Percentiles rank a stretch among this genome's conserved stretches.
Conservation (phyloP, 306 rosid genomes). For the Comarum palustre region DNA sequence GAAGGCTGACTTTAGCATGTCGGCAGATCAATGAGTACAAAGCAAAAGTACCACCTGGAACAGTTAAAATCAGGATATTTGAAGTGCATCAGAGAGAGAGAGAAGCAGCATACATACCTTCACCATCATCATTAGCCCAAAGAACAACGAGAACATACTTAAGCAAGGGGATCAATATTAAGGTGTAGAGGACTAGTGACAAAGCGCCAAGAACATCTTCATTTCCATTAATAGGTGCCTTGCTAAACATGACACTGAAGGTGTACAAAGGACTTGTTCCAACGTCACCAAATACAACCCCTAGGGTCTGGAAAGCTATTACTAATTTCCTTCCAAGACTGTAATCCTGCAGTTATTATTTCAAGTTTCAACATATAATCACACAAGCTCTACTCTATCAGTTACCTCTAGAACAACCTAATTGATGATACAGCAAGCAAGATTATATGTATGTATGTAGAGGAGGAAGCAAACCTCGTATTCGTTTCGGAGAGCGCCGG, state of each 20-base stretch:
- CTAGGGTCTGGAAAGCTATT: slow-evolving; percentile 89
- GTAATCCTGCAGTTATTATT: slow-evolving; percentile 56
- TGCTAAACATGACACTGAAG: slow-evolving; percentile 88
- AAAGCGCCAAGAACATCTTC: slow-evolving; percentile 94
- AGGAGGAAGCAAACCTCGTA: slow-evolving; percentile 46
- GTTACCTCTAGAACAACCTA: too few relatives aligned
- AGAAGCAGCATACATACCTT: slow-evolving; percentile 55
- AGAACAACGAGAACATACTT: slow-evolving; percentile 93
- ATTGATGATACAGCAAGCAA: too few relatives aligned
- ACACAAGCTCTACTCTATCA: too few relatives aligned
- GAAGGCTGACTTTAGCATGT: slow-evolving; percentile 97
- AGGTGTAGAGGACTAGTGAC: slow-evolving; percentile 83
- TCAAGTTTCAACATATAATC: background rate
- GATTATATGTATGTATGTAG: too few relatives aligned
- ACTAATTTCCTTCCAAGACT: slow-evolving; percentile 59
- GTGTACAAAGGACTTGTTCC: slow-evolving; percentile 97
- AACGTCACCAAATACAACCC: slow-evolving; percentile 99
- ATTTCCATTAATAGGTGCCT: slow-evolving; percentile 74
- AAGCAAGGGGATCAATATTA: slow-evolving; percentile 85
- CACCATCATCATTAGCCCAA: slow-evolving; percentile 96
- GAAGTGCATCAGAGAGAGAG: background rate
- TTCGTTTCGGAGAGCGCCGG: slow-evolving; percentile 66
- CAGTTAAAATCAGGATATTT: slow-evolving; percentile 18
- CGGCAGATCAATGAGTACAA: slow-evolving; percentile 98
- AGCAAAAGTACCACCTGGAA: slow-evolving; percentile 98